Percentiles rank a stretch among this genome's conserved stretches.
phyloP scores from a whole-genome alignment of 306 rosid species.

The Ochetophila trinervis region DNA sequence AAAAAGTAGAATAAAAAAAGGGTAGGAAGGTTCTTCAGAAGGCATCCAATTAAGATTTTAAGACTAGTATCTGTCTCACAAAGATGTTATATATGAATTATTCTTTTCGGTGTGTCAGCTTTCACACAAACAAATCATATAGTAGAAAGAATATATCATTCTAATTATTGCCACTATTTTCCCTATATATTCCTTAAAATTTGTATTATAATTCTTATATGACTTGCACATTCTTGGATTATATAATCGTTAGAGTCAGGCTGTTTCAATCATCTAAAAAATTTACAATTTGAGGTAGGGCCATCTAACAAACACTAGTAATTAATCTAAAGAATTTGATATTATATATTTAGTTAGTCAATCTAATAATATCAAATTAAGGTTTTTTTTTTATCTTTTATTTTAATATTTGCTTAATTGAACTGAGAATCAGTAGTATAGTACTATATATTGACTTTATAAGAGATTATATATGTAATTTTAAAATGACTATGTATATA shows the following conservation, averaged over 20 bases:
- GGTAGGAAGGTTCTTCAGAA: conserved; percentile 10
- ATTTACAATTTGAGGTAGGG: background rate
- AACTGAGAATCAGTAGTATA: no score
- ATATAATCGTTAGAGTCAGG: conserved; percentile 1
- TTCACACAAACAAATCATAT: background rate
- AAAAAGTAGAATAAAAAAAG: background rate
- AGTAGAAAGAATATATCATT: no score
- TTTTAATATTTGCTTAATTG: no score
- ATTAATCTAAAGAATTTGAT: no score
- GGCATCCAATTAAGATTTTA: conserved; percentile 6
- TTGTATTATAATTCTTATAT: background rate
- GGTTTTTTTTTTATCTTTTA: no score
- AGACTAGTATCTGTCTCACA: background rate
- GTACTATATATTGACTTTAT: no score
- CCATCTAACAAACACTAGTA: conserved; percentile 7
- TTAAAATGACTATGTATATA: background rate
- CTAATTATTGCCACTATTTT: no score
- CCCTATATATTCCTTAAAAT: background rate
- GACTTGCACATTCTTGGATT: background rate
- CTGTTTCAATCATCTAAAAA: background rate
- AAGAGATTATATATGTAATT: background rate
- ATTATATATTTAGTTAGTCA: background rate
- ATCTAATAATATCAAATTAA: background rate
- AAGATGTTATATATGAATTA: background rate
- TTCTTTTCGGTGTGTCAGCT: background rate